Percentiles rank a stretch among this genome's conserved stretches.
These are phyloP conservation scores for Epicoccum sorghinum DNA, from an alignment of 2,329 filamentous ascomycete genomes.

Conservation along the genomic window DNA sequence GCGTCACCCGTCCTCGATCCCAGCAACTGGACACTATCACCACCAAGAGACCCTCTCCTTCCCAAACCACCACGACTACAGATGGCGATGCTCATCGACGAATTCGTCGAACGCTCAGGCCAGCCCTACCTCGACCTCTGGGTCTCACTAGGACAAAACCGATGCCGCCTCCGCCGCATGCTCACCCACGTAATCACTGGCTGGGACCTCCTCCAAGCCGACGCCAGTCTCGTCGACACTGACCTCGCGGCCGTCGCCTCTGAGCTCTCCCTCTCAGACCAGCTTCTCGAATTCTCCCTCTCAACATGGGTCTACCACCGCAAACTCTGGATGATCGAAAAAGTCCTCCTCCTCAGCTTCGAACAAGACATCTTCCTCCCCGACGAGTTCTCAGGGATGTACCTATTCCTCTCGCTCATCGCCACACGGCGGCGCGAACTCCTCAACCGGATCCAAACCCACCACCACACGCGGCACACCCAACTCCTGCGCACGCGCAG, in stretches of 20 bases:
- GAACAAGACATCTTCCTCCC: constrained; percentile 88
- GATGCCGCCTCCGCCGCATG: constrained; percentile 86
- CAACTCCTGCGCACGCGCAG: constrained; percentile 3
- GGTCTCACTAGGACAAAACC: constrained; percentile 85
- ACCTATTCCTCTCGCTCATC: constrained; percentile 63
- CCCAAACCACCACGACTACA: constrained; percentile 75
- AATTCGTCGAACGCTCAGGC: constrained; percentile 62
- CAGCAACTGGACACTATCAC: constrained; percentile 76
- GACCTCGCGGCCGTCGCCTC: constrained; percentile 49
- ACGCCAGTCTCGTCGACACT: constrained; percentile 61
- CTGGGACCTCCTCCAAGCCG: constrained; percentile 82
- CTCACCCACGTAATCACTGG: constrained; percentile 82
- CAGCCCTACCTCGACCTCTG: constrained; percentile 84
- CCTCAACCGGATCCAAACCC: constrained; percentile 24
- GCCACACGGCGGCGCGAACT: constrained; percentile 29
- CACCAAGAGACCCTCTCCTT: constrained; percentile 47
- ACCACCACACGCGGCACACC: constrained; percentile 16
- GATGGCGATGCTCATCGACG: constrained; percentile 72
- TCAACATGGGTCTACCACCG: constrained; percentile 90
- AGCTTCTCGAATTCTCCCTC: constrained; percentile 71
- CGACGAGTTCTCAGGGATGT: constrained; percentile 86
- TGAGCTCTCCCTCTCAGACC: constrained; percentile 38
- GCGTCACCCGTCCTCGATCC: constrained; percentile 73
- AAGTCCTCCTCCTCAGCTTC: constrained; percentile 89
- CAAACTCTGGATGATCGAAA: constrained; percentile 87